These are phyloP conservation scores for Trypanosomatidae sp. DNA, from an alignment of 208 protist genomes.

Conservation along the genomic window DNA sequence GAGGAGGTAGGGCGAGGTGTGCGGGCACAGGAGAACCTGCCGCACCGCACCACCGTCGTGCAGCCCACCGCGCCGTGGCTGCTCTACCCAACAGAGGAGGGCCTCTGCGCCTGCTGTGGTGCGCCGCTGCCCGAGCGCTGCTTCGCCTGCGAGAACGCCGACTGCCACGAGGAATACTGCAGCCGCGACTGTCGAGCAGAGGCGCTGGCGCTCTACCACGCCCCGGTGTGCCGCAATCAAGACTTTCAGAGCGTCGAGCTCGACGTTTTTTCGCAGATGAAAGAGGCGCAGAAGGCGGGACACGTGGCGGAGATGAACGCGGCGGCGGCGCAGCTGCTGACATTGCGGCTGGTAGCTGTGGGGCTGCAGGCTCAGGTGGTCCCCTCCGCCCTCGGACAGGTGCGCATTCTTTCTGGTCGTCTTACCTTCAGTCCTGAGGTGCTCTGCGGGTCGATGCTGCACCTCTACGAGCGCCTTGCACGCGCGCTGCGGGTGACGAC, in stretches of 20 bases:
- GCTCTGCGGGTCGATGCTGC: conserved; percentile 53
- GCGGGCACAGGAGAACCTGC: conserved; percentile 45
- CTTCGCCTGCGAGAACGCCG: conserved; percentile 62
- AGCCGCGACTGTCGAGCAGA: conserved; percentile 72
- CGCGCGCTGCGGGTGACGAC: conserved; percentile 56
- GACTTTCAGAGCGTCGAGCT: conserved; percentile 80
- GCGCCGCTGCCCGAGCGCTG: conserved; percentile 53
- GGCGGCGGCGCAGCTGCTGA: conserved; percentile 76
- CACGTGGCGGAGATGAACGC: conserved; percentile 44
- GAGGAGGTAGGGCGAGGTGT: conserved; percentile 51
- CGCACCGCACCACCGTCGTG: conserved; percentile 33
- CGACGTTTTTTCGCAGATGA: conserved; percentile 75
- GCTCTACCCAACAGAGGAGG: conserved; percentile 65
- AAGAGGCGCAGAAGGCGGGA: conserved; percentile 35
- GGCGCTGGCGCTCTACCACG: conserved; percentile 69
- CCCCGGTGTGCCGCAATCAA: conserved; percentile 55
- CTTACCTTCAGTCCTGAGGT: conserved; percentile 61
- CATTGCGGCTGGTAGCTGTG: conserved; percentile 65
- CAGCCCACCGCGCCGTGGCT: conserved; percentile 59
- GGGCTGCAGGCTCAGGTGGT: conserved; percentile 50
- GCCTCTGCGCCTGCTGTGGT: conserved; percentile 59
- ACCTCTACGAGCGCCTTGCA: conserved; percentile 75
- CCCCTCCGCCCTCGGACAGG: conserved; percentile 66
- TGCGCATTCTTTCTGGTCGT: conserved; percentile 68
- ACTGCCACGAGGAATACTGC: conserved; percentile 91